Percentiles rank a stretch among this genome's conserved stretches.
Evolutionary conservation across 192 early-diverging fungal genomes (phyloP).

Genomic region (Phycomyces blakesleeanus): DNA sequence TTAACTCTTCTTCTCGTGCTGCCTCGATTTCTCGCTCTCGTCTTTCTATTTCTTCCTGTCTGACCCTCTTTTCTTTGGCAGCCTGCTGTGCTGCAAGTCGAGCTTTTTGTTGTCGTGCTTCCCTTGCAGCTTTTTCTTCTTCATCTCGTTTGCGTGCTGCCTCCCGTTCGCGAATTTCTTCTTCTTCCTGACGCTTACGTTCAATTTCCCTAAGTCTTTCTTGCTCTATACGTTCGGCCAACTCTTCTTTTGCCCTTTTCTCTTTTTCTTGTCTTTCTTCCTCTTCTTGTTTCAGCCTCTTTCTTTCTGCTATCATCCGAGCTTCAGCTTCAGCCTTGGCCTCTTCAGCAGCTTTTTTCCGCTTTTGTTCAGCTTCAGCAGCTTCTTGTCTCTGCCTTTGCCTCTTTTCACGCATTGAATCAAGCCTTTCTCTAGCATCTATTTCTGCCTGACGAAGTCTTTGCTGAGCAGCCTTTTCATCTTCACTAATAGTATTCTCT

Average conservation of each 20-base stretch:
- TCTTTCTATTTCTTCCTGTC: slow-evolving; percentile 15
- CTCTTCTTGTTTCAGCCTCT: slow-evolving; percentile 35
- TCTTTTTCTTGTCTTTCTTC: slow-evolving; percentile 14
- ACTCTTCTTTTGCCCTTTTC: slow-evolving; percentile 9
- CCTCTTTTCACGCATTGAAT: slow-evolving; percentile 26
- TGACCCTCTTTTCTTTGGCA: slow-evolving; percentile 20
- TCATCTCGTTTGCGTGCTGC: slow-evolving; percentile 35
- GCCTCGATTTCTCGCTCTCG: slow-evolving; percentile 28
- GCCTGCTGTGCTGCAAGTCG: slow-evolving; percentile 33
- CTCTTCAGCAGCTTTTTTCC: slow-evolving; percentile 19
- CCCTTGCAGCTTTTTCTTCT: slow-evolving; percentile 34
- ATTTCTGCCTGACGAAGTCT: slow-evolving; percentile 44
- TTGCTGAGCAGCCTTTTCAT: slow-evolving; percentile 32
- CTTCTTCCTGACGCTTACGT: slow-evolving; percentile 6
- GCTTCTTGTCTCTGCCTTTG: slow-evolving; percentile 33
- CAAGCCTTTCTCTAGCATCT: slow-evolving; percentile 33
- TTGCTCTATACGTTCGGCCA: slow-evolving; percentile 12
- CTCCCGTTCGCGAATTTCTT: slow-evolving; percentile 23
- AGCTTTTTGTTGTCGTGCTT: slow-evolving; percentile 26
- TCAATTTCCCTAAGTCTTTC: slow-evolving; percentile 23
- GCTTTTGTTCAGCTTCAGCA: slow-evolving; percentile 32
- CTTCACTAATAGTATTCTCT: slow-evolving; percentile 18
- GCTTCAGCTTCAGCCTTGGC: slow-evolving; percentile 25
- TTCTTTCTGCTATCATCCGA: slow-evolving; percentile 33
- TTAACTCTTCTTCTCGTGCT: slow-evolving; percentile 8